Base-by-base conservation (phyloP, 2,329 filamentous ascomycete species). In the Coleophoma cylindrospora region DNA sequence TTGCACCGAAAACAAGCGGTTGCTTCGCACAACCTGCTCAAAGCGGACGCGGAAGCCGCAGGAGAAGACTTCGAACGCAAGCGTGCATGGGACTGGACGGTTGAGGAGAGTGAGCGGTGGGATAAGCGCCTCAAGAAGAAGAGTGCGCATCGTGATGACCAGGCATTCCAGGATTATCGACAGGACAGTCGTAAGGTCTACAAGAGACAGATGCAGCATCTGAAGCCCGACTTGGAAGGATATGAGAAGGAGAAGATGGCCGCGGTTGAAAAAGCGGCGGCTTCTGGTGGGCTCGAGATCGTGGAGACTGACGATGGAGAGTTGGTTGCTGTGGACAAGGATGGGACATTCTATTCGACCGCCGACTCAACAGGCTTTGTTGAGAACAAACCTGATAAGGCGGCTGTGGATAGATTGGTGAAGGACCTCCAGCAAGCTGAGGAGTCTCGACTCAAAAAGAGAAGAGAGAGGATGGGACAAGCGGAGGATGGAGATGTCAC, bases 11-110 rank as follows among this genome's bases (percentile, higher is more conserved):
- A 91, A 63, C 88, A 90, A 62, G 91, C 89, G 49, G 84, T 94
- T 58, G 92, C 94, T 17, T 84, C 87, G 6, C 90, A 96, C 68
- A 99, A 97, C 65, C 81, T 99, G 0, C 79, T 96, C 40, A 96
- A 96, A 73, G 89, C 91, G 4, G 91, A 96, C 62, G 85, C 91
- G 2, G 89, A 91, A 67, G 89, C 89, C 15, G 75, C 79, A 0
- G 91, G 91, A 34, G 90, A 89, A 49, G 94, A 97, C 68, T 99
- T 97, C 64, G 94, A 99, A 76, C 88, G 94, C 58, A 96, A 97
- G 72, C 85, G 94, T 38, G 94, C 94, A 1, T 99, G 94, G 94
- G 94, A 97, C 72, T 99, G 94, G 89, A 99, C 94, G 1, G 75
- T 92, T 7, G 94, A 99, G 57, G 94, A 99, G 71, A 88, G 84